Percentiles rank a stretch among this genome's conserved stretches.
phyloP scores from a whole-genome alignment of 78 protist species.

The Cavenderia fasciculata region DNA sequence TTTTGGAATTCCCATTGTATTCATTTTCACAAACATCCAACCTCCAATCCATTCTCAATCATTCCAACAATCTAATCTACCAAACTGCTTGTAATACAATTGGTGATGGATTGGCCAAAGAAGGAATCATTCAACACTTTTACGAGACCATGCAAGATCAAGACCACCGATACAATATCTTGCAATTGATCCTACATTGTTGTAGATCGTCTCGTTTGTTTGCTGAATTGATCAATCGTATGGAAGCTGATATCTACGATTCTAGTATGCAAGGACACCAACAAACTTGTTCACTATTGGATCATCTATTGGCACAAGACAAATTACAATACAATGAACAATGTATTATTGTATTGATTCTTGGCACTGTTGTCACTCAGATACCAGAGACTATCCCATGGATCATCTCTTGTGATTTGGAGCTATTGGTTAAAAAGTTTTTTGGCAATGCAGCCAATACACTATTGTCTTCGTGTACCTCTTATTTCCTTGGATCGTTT shows the following conservation, averaged over 20 bases:
- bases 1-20: constrained; percentile 21
- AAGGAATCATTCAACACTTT: not conserved
- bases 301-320: not conserved
- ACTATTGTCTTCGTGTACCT: constrained; percentile 35
- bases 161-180: not conserved
- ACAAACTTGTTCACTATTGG: not conserved
- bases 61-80: not conserved
- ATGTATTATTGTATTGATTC: not conserved
- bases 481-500: constrained; percentile 25
- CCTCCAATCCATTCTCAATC: not conserved
- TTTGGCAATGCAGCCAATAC: constrained; percentile 10
- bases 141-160: not conserved
- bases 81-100: constrained; percentile 12
- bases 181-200: constrained; percentile 32
- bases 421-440: not conserved
- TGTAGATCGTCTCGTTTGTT: constrained; percentile 12
- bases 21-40: not conserved
- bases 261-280: not conserved
- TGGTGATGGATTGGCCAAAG: constrained; percentile 21
- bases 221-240: constrained; percentile 1
- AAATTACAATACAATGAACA: constrained; percentile 7
- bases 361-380: constrained; percentile 32
- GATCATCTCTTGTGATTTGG: constrained; percentile 3
- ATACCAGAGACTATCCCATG: constrained; percentile 20
- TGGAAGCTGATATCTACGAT: not conserved